Evolutionary conservation across 2,329 filamentous ascomycete genomes (phyloP).

Genomic region (Raffaelea deltoideospora): DNA sequence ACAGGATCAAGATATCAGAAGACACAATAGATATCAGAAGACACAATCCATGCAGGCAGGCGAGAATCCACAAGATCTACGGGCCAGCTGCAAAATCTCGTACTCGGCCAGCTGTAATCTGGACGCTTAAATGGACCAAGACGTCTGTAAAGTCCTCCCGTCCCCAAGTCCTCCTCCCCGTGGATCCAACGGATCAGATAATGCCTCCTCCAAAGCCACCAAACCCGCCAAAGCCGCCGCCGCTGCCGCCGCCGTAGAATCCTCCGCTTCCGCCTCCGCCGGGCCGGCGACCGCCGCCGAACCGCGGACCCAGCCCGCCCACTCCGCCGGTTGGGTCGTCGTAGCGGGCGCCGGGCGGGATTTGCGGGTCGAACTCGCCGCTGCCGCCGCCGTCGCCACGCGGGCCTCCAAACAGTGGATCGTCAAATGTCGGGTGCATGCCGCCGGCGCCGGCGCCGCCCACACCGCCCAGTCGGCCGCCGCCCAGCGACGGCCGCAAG

Average conservation of each 20-base stretch:
- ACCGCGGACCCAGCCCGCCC: slow-evolving; percentile 20
- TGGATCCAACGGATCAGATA: no score
- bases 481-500: slow-evolving; percentile 50
- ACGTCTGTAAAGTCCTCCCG: no score
- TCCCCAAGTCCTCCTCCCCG: no score
- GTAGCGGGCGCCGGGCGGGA: slow-evolving; percentile 79
- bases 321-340: slow-evolving; percentile 81
- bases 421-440: slow-evolving; percentile 94
- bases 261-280: slow-evolving; percentile 21
- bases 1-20: no score
- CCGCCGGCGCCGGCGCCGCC: slow-evolving; percentile 57
- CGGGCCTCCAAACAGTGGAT: slow-evolving; percentile 61
- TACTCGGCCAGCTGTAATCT: no score
- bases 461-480: slow-evolving; percentile 37
- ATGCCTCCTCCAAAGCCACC: slow-evolving; percentile 3
- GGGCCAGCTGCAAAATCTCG: no score
- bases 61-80: no score
- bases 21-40: no score
- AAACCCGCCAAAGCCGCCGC: slow-evolving; percentile 15
- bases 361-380: slow-evolving; percentile 49
- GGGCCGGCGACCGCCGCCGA: slow-evolving; percentile 20
- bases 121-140: no score
- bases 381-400: slow-evolving; percentile 26
- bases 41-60: no score
- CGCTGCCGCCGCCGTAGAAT: slow-evolving; percentile 19